Percentiles rank a stretch among this genome's conserved stretches.
Evolutionary conservation across 2,329 filamentous ascomycete species (phyloP).

Genomic region (Neopestalotiopsis sp.): DNA sequence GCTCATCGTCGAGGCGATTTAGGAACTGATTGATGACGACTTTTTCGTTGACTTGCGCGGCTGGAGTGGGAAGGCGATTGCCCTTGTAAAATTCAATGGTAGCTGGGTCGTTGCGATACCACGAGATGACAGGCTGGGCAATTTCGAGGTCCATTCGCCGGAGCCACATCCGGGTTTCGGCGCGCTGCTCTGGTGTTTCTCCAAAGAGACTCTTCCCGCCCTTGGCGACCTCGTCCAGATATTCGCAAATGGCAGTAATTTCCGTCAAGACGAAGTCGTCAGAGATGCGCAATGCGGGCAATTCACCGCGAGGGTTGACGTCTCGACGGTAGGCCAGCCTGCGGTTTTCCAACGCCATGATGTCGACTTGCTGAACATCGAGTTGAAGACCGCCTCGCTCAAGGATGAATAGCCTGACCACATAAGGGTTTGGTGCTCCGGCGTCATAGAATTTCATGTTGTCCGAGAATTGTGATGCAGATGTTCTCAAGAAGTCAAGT

Average conservation of each 20-base stretch:
- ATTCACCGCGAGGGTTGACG: conserved; percentile 1
- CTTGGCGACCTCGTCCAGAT: neutral
- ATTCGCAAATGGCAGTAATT: conserved; percentile 3
- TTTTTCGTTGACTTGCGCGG: conserved; percentile 1
- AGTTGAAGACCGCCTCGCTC: neutral
- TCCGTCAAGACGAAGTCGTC: conserved; percentile 1
- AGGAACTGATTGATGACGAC: conserved; percentile 6
- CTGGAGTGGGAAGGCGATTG: neutral
- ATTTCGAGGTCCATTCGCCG: conserved; percentile 5
- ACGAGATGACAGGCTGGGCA: neutral
- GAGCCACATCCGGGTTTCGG: neutral
- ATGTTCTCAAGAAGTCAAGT: neutral
- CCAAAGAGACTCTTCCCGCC: neutral
- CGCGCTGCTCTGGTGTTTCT: neutral
- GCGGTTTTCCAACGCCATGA: neutral
- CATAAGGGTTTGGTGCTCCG: neutral
- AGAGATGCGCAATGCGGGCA: neutral
- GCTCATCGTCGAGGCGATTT: neutral
- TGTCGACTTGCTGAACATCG: conserved; percentile 3
- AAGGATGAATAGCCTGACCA: neutral
- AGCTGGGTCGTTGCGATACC: neutral
- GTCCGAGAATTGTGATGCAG: neutral
- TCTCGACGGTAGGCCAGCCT: conserved; percentile 1
- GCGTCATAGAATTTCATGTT: conserved; percentile 2
- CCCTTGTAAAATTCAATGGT: conserved; percentile 3